Base-by-base conservation (phyloP, 2,329 filamentous ascomycete genomes). In the Aspergillus ochraceoroseus region DNA sequence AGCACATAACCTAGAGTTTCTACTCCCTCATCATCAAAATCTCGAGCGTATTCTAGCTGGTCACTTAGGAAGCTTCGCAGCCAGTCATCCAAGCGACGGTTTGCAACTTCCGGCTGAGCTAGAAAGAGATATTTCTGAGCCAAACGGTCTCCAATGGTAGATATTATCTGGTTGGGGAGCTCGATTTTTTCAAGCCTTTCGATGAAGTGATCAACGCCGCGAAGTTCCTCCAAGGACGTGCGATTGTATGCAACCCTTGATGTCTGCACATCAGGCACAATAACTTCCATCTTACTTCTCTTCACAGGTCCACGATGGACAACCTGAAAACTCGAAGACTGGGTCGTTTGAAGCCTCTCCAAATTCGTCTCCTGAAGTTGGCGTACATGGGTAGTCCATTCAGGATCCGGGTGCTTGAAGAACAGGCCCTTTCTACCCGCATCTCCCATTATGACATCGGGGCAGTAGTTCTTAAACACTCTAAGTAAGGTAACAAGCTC, bases 401-500 rank as follows among this genome's bases (percentile, higher is more conserved):
- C 77, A 3, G 71, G 69, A 58, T 90, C 83, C n/a, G 85, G 85
- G 56, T 86, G 82, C 72, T 83, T 60, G 48, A 57, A 61, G 33
- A 53, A 64, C 47, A 56, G 61, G 40, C 51, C 65, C 58, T 58
- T 54, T 46, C 57, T 55, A 14, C 55, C 59, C 25, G 57, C 48
- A 48, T 83, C 82, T 14, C 83, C 85, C 9, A 90, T 76, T 44
- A 94, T 86, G 39, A 94, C 86, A 59, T 94, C 87, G 0, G 87
- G 87, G 55, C 90, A 94, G 63, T 90, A 94, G 59, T 90, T 87
- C 59, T 92, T 92, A 68, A 83, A 94, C n/a, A 90, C 79, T 40
- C 83, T 77, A 34, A 94, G 69, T 12, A 94, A 70, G 2, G 85
- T 85, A 25, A 84, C 73, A 23, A 94, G 68, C 36, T 80, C 76